Evolutionary conservation across 495 filamentous ascomycete species (phyloP), one percentile per base, ranked within the genome.

Genomic region (Penicillium goetzii): DNA sequence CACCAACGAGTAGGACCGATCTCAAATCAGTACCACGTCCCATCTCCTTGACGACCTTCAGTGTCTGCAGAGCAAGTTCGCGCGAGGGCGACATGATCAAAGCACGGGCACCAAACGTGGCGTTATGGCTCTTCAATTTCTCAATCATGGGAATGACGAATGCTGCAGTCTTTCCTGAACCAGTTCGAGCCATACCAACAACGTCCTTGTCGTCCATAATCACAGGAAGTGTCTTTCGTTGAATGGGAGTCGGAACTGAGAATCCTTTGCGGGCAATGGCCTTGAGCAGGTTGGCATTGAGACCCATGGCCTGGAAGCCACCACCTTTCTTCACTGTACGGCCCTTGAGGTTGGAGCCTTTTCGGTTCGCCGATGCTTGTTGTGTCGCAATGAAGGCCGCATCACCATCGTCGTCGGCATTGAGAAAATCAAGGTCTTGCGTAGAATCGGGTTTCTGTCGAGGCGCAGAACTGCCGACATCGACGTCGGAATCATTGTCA

Each of bases 111-210:
- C 95, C 95, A 63, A 98, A 85, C 71, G 86, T 88, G 11, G 87
- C 86, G 69, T 89, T 96, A 70, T 99, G 95, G n/a, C 85, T 82
- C 76, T 92, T 96, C 64, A 99, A 80, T 57, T 90, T 91, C 80
- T 98, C 90, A 62, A 99, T 90, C 93, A 99, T 95, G 45, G 95
- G 95, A 60, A 99, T 94, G 6, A 99, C 92, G 73, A 99, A 99
- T 15, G 95, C 94, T 2, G 94, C 95, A 1, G 93, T 97, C 80
- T 99, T 99, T 74, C 95, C 95, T 40, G 92, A 96, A 73, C 95
- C 95, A 21, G 95, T 99, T 54, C 95, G 84, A 4, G 95, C 95
- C 96, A 98, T 99, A 60, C 92, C 95, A 9, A 98, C 93, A 5
- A 99, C 92, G 82, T 99, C 94, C 67, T 90, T 86, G 58, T 89